A percentile compares a stretch with the other conserved stretches of the same genome.
Conservation (phyloP, 495 filamentous ascomycete species). For the Penicillium salamii region DNA sequence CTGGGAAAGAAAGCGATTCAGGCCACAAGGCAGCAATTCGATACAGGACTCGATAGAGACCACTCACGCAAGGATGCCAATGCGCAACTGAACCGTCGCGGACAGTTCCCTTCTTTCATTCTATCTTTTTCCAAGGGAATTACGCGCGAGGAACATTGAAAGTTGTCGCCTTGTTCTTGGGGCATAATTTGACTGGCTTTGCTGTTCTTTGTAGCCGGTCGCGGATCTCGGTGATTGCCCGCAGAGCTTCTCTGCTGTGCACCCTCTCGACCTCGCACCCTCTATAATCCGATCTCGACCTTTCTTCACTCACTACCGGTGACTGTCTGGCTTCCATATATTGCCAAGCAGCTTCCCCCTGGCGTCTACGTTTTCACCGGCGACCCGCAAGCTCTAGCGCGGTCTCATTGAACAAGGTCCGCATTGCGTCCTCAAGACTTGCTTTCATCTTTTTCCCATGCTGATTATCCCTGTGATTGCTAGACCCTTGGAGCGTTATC, state of each 20-base stretch:
- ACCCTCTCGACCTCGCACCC: slow-evolving; percentile 3
- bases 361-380: not conserved
- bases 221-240: slow-evolving; percentile 20
- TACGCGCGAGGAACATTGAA: not conserved
- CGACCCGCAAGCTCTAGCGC: slow-evolving; percentile 7
- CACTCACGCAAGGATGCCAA: slow-evolving; percentile 6
- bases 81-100: slow-evolving; percentile 6
- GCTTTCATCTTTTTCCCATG: not conserved
- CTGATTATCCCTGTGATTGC: not conserved
- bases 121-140: slow-evolving; percentile 1
- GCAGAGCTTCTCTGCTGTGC: slow-evolving; percentile 18
- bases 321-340: not conserved
- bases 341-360: not conserved
- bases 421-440: not conserved
- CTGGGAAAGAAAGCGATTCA: not conserved
- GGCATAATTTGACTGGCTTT: too few species aligned
- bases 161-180: not conserved
- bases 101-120: slow-evolving; percentile 5
- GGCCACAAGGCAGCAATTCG: not conserved
- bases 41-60: not conserved
- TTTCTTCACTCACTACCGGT: not conserved
- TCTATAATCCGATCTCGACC: not conserved
- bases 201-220: slow-evolving; percentile 11
- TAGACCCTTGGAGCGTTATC: not conserved
- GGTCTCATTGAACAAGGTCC: slow-evolving; percentile 8